phyloP scores from a whole-genome alignment of 371 early-diverging fungal species.

The Lichtheimia corymbifera region DNA sequence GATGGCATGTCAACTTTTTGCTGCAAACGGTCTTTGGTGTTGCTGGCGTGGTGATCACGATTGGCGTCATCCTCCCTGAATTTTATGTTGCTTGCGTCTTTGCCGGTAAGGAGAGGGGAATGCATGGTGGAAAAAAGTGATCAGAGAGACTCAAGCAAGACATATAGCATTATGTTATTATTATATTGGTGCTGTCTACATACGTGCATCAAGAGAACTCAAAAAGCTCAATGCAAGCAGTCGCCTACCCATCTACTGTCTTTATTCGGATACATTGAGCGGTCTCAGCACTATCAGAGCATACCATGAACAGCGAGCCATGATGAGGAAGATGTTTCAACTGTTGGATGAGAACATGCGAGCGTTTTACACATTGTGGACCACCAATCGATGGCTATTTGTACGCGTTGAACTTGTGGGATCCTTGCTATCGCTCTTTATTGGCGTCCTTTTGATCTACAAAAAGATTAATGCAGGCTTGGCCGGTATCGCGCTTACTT shows the following conservation, averaged over 20 bases:
- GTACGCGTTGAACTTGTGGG: slow-evolving; percentile 76
- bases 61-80: slow-evolving; percentile 62
- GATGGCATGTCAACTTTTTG: slow-evolving; percentile 70
- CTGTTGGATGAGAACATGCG: slow-evolving; percentile 72
- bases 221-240: slow-evolving; percentile 54
- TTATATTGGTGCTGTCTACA: slow-evolving; percentile 52
- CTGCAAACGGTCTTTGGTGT: slow-evolving; percentile 64
- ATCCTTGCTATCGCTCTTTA: slow-evolving; percentile 67
- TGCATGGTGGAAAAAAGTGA: not conserved
- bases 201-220: slow-evolving; percentile 56
- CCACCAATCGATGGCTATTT: slow-evolving; percentile 71
- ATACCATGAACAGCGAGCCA: slow-evolving; percentile 43
- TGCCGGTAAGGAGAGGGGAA: slow-evolving; percentile 25
- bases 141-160: not conserved
- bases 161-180: slow-evolving; percentile 30
- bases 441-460: slow-evolving; percentile 59
- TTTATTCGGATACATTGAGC: slow-evolving; percentile 56
- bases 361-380: slow-evolving; percentile 80
- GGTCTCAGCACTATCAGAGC: slow-evolving; percentile 60
- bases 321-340: slow-evolving; percentile 47
- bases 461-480: slow-evolving; percentile 68
- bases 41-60: slow-evolving; percentile 69
- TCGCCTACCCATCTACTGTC: slow-evolving; percentile 51
- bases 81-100: slow-evolving; percentile 50
- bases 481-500: slow-evolving; percentile 81